Evolutionary conservation across 2,329 filamentous ascomycete species (phyloP).

Genomic region (Neurospora crassa): DNA sequence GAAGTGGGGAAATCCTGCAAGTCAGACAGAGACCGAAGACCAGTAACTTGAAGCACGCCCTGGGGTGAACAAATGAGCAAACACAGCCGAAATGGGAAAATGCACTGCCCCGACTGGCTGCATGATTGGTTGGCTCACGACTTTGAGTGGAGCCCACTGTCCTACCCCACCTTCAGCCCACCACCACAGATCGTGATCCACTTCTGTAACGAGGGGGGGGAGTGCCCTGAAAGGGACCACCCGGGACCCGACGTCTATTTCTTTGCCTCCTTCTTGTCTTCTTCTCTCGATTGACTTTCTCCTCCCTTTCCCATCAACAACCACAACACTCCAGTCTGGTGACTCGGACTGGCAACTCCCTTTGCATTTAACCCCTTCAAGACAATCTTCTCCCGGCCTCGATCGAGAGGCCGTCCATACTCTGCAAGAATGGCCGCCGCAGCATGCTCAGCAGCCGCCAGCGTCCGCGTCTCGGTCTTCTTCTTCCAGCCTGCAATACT

Average conservation of each 20-base stretch:
- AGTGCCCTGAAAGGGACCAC: neutral
- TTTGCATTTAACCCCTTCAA: neutral
- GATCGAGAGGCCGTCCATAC: conserved; percentile 19
- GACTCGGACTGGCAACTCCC: neutral
- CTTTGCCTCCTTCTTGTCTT: neutral
- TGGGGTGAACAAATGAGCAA: neutral
- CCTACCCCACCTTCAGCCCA: too few species aligned
- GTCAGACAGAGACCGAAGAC: neutral
- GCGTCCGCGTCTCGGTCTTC: conserved; percentile 11
- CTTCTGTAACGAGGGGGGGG: neutral
- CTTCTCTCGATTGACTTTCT: neutral
- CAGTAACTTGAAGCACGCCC: neutral
- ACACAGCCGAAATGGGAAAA: neutral
- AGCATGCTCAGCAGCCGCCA: conserved; percentile 14
- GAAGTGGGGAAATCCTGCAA: neutral
- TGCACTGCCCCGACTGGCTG: neutral
- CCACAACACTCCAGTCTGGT: neutral
- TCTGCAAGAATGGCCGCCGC: conserved; percentile 23
- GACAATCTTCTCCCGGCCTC: conserved; percentile 18
- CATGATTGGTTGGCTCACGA: neutral
- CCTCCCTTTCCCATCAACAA: neutral
- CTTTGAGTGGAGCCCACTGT: neutral
- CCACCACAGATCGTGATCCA: neutral
- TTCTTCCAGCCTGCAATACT: conserved; percentile 16
- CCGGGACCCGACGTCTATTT: neutral